Base-by-base conservation (phyloP, 306 rosid species). In the Cercis canadensis region DNA sequence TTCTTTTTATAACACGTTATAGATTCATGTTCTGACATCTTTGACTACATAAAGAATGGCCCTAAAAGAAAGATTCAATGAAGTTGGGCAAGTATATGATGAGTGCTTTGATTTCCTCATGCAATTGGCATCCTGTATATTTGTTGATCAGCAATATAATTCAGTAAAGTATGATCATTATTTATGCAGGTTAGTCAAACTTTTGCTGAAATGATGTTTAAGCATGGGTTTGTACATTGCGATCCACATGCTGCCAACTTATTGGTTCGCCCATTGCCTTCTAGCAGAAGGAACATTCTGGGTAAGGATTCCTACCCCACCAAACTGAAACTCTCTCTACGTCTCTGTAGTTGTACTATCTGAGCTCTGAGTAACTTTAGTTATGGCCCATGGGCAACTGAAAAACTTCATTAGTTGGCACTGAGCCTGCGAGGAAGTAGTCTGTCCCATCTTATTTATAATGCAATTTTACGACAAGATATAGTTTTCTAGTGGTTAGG, bases 151-250 rank as follows among this genome's bases (percentile, higher is more conserved):
- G 31, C 53, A n/a, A n/a, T n/a, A n/a, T n/a, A n/a, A n/a, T n/a
- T 73, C 61, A 54, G 62, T 39, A 78, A 75, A 60, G 53, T 70
- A 50, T 70, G 40, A 39, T 44, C 11, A 19, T 37, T 60, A 19
- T 37, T 60, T 62, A 43, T 82, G 81, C 86, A 94, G 99, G 90
- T 94, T 57, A 94, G 96, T 75, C 90, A 86, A 81, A 75, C 89
- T 64, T 94, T 94, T 86, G 99, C 99, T 65, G 99, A 91, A 86
- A 94, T 94, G 99, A 94, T 91, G 89, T 94, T 89, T 81, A 94
- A 83, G 75, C 99, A 94, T 18, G 99, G 99, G 64, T 94, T 94
- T 86, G 99, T 94, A 67, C 99, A 94, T 74, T 94, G 99, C 70
- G 99, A 94, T 65, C 99, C 99, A 5, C 99, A 94, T 80, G 89